Evolutionary conservation across 2,329 filamentous ascomycete species (phyloP).

Genomic region (Fusarium beomiforme): DNA sequence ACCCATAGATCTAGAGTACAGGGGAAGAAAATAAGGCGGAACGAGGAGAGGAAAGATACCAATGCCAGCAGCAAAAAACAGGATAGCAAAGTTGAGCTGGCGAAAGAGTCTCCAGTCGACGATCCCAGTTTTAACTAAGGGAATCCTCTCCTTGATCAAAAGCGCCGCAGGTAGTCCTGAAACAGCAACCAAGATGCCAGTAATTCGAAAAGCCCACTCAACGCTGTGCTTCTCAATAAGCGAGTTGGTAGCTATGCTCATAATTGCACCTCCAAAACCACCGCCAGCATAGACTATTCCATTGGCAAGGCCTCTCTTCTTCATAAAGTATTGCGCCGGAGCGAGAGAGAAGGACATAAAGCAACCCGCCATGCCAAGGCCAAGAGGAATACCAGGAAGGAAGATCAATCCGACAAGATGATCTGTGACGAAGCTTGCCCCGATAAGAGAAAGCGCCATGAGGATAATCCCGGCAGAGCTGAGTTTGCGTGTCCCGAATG

Average conservation of each 20-base stretch:
- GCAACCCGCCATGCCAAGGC: constrained; percentile 45
- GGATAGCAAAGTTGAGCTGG: constrained; percentile 58
- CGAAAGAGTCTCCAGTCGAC: constrained; percentile 66
- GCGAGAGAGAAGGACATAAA: constrained; percentile 35
- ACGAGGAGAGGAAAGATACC: constrained; percentile 70
- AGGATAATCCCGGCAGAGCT: background rate
- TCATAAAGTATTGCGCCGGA: constrained; percentile 63
- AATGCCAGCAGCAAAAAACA: constrained; percentile 65
- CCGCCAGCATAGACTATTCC: constrained; percentile 64
- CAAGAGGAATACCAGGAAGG: constrained; percentile 39
- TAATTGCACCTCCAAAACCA: constrained; percentile 65
- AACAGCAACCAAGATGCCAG: constrained; percentile 61
- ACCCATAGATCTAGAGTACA: constrained; percentile 65
- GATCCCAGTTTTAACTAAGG: constrained; percentile 40
- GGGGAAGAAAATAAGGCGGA: constrained; percentile 68
- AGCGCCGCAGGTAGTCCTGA: constrained; percentile 67
- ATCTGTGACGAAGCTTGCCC: constrained; percentile 29
- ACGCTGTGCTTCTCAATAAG: constrained; percentile 57
- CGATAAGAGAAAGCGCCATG: constrained; percentile 18
- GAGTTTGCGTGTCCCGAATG: constrained; percentile 24
- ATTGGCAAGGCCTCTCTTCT: constrained; percentile 64
- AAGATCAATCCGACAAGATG: constrained; percentile 45
- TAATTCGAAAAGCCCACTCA: constrained; percentile 62
- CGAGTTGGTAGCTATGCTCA: constrained; percentile 59
- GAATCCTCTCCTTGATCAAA: constrained; percentile 59